Evolutionary conservation across 306 rosid genomes (phyloP), one percentile per base, ranked within the genome.

Genomic region (Sechiopsis laciniata): DNA sequence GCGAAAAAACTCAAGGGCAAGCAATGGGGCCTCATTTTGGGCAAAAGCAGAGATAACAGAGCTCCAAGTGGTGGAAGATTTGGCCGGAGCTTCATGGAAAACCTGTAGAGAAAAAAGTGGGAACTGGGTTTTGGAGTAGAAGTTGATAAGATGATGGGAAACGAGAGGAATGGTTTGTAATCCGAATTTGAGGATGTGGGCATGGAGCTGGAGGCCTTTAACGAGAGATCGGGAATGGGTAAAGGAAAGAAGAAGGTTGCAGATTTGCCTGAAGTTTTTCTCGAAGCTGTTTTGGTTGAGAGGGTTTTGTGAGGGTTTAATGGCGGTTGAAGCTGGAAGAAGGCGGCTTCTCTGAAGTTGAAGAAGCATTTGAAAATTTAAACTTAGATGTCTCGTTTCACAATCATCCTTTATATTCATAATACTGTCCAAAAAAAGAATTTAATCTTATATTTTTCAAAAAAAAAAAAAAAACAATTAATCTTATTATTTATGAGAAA

Each of bases 191-290:
- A 93, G 65, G 61, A 90, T 78, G 45, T 82, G 86, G 78, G 91
- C 90, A 24, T 93, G 98, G 73, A 90, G 83, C 48, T 93, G 96
- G 4, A 88, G 83, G 10, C 97, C 98, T 76, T 86, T 87, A 0
- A 81, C 79, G 71, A 88, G 81, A 3, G 90, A 79, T 68, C 90
- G 79, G 4, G 97, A 77, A 65, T 67, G 88, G 57, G 96, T 88
- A 6, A 81, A 61, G 50, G 88, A 80, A 20, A 85, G 87, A 10
- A 93, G 89, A 57, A 79, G 80, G 72, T 75, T 63, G 82, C 90
- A 88, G 10, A 88, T 53, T 59, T 80, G 79, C 21, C 80, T 68
- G 90, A 73, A 85, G 68, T 79, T 78, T 50, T 57, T 79, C 19
- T 82, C 84, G 22, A 73, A 76, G 80, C 77, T 69, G 14, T 42